These are phyloP conservation scores for Stemphylium beticola DNA, from an alignment of 2,329 filamentous ascomycete species.

Conservation along the genomic window DNA sequence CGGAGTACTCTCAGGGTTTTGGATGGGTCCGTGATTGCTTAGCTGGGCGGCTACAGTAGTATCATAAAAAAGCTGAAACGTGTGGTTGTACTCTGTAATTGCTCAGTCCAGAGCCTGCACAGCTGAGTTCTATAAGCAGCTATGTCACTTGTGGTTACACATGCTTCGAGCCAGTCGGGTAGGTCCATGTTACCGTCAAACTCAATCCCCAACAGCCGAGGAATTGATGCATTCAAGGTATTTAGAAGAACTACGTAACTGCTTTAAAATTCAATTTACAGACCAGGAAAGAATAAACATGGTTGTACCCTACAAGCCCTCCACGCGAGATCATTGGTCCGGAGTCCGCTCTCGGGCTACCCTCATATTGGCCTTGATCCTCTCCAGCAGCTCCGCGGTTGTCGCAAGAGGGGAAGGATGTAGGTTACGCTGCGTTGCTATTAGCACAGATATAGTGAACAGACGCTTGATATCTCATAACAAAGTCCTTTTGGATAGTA, in stretches of 20 bases:
- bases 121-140: too few relatives aligned
- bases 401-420: conserved; percentile 65
- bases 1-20: neutral
- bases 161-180: neutral
- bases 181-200: neutral
- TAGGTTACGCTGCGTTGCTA: conserved; percentile 63
- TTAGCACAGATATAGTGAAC: neutral
- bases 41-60: too few relatives aligned
- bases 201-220: too few relatives aligned
- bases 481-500: neutral
- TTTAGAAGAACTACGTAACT: neutral
- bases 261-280: neutral
- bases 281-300: neutral
- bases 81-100: too few relatives aligned
- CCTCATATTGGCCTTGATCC: conserved; percentile 72
- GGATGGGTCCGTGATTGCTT: too few relatives aligned
- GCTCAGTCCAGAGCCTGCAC: too few relatives aligned
- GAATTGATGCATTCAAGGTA: neutral
- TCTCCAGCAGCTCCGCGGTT: conserved; percentile 68
- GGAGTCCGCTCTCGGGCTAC: conserved; percentile 34
- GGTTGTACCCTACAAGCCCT: neutral
- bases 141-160: too few relatives aligned
- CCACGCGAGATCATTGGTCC: neutral
- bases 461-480: neutral
- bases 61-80: too few relatives aligned